Evolutionary conservation across 345 rosid species (phyloP), one percentile per base, ranked within the genome.

Genomic region (Zanthoxylum bungeanum): DNA sequence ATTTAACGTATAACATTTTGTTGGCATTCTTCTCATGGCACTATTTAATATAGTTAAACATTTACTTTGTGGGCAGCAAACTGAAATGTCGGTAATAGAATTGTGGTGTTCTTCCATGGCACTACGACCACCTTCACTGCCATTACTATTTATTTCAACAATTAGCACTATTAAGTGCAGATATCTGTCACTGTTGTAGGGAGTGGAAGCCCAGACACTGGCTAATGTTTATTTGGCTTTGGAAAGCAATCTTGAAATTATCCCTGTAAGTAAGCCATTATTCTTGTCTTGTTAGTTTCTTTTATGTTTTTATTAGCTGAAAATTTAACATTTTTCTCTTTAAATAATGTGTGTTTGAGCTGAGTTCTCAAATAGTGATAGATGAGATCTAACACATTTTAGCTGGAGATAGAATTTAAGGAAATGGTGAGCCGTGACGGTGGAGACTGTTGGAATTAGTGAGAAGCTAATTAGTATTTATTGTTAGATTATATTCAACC

Each of bases 201-300:
- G 99, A 66, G 99, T 95, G 80, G 98, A 95, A 87, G 99, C 98
- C 42, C 97, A 94, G 83, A 94, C 98, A 21, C 57, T 94, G 76
- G 98, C 98, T 59, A 94, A 94, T 79, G 92, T 95, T 72, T 95
- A 90, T 83, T 75, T 95, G 87, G 99, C 99, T 64, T 75, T 95
- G 85, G 98, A 90, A 73, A 92, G 85, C 88, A 89, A 95, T 83
- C 92, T 95, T 66, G 99, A 92, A 83, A 95, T 95, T 33, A 89
- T 95, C 66, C 97, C 97, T 66, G 99, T 93, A 82, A 88, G 97
- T 84, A 60, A 9, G 12, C 22, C 28, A 28, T 71, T 63, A 27
- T 82, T 61, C 57, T 68, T n/a, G 21, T 76, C 49, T 63, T 28
- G 22, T 6, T 46, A 36, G 39, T 62, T 21, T n/a, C 10, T 33